Base-by-base conservation (phyloP, 2,329 filamentous ascomycete genomes). In the Niveomyces coronatus region DNA sequence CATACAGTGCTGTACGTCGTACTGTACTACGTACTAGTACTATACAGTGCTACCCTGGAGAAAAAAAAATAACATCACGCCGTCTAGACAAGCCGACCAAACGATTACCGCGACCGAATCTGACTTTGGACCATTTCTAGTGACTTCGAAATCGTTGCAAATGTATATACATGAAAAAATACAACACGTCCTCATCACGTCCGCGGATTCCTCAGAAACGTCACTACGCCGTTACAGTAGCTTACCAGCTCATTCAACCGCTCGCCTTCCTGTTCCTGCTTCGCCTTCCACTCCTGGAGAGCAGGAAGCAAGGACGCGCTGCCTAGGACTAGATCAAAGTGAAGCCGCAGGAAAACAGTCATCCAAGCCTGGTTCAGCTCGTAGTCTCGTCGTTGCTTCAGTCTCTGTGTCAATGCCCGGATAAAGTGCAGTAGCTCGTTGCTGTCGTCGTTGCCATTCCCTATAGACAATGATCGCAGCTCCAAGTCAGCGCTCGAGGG, bases 311-410 rank as follows among this genome's bases (percentile, higher is more conserved):
- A 57, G 20, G 57, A 51, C 46, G 65, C 61, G 56, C 52, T 72
- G 53, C 62, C 68, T 62, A 64, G 64, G 29, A 74, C 60, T 26
- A 69, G 45, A 46, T 76, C 72, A 45, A 73, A 74, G 58, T 96
- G 89, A 28, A 94, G 64, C 33, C 80, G 75, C 42, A 98, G 57
- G 53, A 96, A 94, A 1, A 96, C 89, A 2, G 82, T 80, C 87
- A 98, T 96, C 89, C 91, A 98, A 0, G 87, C 86, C 60, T 96
- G 88, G 13, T 86, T 83, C 27, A 98, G 70, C 61, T 98, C 91
- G 58, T 94, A 98, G 58, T 96, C 91, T 33, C 74, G 75, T 46
- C 80, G 77, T 35, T 75, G 67, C 30, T 66, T 62, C 37, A 96
- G 64, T 10, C 82, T 71, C 38, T 65, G 69, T 0, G 85, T 93